Evolutionary conservation across 208 protist species (phyloP).

Genomic region (Acanthamoeba lenticulata): DNA sequence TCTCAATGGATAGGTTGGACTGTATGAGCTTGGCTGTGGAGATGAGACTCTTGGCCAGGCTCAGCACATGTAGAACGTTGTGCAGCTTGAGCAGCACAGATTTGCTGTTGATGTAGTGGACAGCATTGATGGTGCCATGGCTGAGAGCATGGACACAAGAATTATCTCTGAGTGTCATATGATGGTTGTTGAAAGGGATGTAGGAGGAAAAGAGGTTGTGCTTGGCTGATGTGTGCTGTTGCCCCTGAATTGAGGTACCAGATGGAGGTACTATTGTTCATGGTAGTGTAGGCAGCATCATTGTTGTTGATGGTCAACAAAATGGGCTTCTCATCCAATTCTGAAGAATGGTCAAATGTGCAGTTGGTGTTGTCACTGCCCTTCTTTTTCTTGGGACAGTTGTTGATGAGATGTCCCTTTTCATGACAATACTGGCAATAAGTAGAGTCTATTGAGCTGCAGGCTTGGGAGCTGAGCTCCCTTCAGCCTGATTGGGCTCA

Average conservation of each 20-base stretch:
- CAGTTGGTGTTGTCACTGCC: background rate
- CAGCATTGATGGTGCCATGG: background rate
- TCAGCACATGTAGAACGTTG: background rate
- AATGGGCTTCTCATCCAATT: background rate
- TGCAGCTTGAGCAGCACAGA: background rate
- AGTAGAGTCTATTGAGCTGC: background rate
- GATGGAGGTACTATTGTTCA: background rate
- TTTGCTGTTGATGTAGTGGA: background rate
- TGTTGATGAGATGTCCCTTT: background rate
- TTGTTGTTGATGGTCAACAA: background rate
- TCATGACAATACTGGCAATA: background rate
- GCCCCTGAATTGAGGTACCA: constrained; percentile 29
- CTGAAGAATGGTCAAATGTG: background rate
- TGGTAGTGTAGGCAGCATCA: background rate
- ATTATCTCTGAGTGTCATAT: background rate
- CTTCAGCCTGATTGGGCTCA: background rate
- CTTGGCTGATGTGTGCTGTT: background rate
- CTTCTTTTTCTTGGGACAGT: background rate
- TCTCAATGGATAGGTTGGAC: background rate
- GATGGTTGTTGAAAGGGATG: background rate
- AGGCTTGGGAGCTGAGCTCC: background rate
- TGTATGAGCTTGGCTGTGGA: background rate
- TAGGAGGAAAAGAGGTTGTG: background rate
- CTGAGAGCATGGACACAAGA: background rate
- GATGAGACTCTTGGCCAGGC: constrained; percentile 1